A percentile compares a stretch with the other conserved stretches of the same genome.
phyloP scores from a whole-genome alignment of 305 asterid genomes.

The Salvia sclarea region DNA sequence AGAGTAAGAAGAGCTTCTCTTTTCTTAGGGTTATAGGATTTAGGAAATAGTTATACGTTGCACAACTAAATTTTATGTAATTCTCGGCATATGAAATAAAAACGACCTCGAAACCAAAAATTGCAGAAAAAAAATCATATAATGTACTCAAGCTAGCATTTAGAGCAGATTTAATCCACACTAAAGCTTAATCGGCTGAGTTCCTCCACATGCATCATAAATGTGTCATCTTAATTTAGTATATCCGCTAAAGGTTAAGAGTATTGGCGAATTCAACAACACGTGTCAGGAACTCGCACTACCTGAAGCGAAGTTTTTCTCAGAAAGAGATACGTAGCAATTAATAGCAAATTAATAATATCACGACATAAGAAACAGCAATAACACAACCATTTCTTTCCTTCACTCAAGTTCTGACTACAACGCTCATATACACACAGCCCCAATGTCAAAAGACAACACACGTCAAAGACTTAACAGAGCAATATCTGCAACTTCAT shows the following conservation, averaged over 20 bases:
- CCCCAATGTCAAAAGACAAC: neutral
- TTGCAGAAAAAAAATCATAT: neutral
- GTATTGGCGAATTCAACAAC: constrained; percentile 8
- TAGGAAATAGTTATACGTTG: neutral
- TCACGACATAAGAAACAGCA: neutral
- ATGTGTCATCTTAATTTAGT: neutral
- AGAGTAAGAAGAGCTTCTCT: neutral
- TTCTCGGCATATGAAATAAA: neutral
- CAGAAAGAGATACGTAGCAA: neutral
- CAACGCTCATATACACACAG: neutral
- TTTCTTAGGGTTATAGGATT: neutral
- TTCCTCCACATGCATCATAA: constrained; percentile 17
- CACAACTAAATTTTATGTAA: neutral
- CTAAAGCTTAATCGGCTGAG: neutral
- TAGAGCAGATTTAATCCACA: constrained; percentile 7
- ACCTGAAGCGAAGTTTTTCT: neutral
- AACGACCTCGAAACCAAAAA: neutral
- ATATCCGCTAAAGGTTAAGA: neutral
- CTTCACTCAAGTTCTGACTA: neutral
- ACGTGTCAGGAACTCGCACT: constrained; percentile 11
- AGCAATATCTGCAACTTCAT: constrained; percentile 1
- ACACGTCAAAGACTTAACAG: neutral
- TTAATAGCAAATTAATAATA: neutral
- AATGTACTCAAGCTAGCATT: neutral
- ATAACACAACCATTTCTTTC: neutral